phyloP scores from a whole-genome alignment of 192 early-diverging fungal species.

The Umbelopsis sp. region DNA sequence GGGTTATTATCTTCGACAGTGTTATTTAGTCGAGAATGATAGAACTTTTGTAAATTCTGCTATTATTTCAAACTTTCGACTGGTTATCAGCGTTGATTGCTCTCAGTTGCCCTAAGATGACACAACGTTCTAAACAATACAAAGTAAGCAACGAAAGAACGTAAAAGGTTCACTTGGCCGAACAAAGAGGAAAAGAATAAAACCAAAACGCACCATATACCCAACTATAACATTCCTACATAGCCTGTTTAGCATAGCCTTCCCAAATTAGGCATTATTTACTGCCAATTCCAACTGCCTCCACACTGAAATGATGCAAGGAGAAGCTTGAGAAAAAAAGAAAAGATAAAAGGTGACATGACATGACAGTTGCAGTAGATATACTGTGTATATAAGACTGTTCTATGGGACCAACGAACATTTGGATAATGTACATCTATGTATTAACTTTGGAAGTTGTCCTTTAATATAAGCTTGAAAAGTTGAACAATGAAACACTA shows the following conservation, averaged over 20 bases:
- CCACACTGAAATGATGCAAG: conserved; percentile 10
- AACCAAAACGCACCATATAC: neutral
- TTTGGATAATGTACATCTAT: no score
- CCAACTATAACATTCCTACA: conserved; percentile 8
- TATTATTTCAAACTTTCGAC: no score
- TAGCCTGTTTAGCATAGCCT: conserved; percentile 19
- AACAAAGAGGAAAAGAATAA: neutral
- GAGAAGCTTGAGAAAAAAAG: neutral
- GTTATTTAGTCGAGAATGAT: no score
- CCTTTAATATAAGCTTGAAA: no score
- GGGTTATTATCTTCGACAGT: neutral
- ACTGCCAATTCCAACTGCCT: conserved; percentile 20
- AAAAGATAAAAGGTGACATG: neutral
- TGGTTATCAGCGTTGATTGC: no score
- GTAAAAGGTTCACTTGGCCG: neutral
- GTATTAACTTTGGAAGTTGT: no score
- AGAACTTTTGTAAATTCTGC: no score
- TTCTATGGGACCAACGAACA: no score
- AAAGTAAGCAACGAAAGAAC: neutral
- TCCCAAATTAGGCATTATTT: conserved; percentile 18
- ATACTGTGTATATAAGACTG: no score
- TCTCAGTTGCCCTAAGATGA: no score
- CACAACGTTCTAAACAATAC: neutral
- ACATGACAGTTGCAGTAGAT: conserved; percentile 7
- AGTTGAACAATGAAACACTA: no score